Base-by-base conservation (phyloP, 2,329 filamentous ascomycete genomes). In the Microcyclospora pomicola region DNA sequence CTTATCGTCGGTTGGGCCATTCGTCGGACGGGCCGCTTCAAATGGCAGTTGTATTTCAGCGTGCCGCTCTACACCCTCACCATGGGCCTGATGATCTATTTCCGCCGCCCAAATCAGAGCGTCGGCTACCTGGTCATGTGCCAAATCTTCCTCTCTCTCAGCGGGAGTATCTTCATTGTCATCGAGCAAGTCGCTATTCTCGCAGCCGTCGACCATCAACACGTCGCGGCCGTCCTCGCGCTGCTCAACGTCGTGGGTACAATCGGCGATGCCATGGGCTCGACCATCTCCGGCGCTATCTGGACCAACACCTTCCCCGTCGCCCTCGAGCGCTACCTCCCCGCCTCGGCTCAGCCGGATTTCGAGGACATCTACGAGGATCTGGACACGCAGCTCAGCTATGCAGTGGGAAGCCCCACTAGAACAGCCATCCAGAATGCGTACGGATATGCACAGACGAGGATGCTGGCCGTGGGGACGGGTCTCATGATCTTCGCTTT, bases 71-170 rank as follows among this genome's bases (percentile, higher is more conserved):
- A 55, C 33, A 42, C 51, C 31, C 37, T 51, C 15, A 46, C 5
- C 4, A 31, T 31, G 3, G 48, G 45, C 2, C 36, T 53, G 12
- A 48, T 55, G 50, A 50, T 56, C 15, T 35, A 50, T 24, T 55
- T 53, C 39, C 44, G 53, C 15, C 42, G 41, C 27, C 46, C 49
- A 9, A 55, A 60, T 27, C 54, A 52, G 7, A 53, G 61, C 29
- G 60, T 72, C 24, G 58, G 63, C 27, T 69, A 64, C 52, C 49
- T 72, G 6, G 52, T 72, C 34, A 64, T 71, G 61, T 68, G 66
- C 38, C 68, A 72, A 48, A 63, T 72, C 35, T 61, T 73, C 40
- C 66, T 72, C 34, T 68, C 69, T 11, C 60, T 70, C 35, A 64
- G 62, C 10, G 69, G 68, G n/a, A 65, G 64, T 39, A 67, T 67